phyloP scores from a whole-genome alignment of 2,329 filamentous ascomycete genomes.

The Rutstroemia sydowiana region DNA sequence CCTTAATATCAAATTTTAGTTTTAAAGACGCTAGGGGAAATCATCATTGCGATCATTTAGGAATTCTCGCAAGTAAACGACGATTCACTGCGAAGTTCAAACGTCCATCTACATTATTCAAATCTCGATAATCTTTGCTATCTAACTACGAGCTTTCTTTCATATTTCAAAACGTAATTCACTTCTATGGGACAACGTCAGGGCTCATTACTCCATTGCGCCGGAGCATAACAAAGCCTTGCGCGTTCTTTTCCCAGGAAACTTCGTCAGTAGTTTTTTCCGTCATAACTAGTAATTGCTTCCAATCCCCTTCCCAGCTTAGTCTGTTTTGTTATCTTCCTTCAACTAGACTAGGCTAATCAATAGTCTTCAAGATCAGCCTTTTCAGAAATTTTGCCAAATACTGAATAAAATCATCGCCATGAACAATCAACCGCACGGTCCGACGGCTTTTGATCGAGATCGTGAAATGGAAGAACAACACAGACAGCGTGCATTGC shows the following conservation, averaged over 20 bases:
- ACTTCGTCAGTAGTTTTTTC: constrained; percentile 5
- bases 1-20: too few species aligned
- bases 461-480: constrained; percentile 44
- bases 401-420: neutral
- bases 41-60: constrained; percentile 10
- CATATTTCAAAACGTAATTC: neutral
- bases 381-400: neutral
- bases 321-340: neutral
- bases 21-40: constrained; percentile 9
- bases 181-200: constrained; percentile 10
- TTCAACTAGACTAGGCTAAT: neutral
- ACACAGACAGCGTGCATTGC: constrained; percentile 46
- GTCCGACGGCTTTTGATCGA: constrained; percentile 26
- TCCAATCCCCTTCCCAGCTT: neutral
- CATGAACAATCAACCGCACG: constrained; percentile 30
- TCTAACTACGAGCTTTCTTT: neutral
- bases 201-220: constrained; percentile 8
- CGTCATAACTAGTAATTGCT: neutral
- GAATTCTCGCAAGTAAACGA: constrained; percentile 7
- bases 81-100: neutral
- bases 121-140: neutral
- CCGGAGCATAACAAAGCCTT: constrained; percentile 10
- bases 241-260: constrained; percentile 6
- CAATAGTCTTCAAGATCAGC: neutral
- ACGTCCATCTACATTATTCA: neutral